phyloP scores from a whole-genome alignment of 2,329 filamentous ascomycete genomes.

The Didymella lethalis region DNA sequence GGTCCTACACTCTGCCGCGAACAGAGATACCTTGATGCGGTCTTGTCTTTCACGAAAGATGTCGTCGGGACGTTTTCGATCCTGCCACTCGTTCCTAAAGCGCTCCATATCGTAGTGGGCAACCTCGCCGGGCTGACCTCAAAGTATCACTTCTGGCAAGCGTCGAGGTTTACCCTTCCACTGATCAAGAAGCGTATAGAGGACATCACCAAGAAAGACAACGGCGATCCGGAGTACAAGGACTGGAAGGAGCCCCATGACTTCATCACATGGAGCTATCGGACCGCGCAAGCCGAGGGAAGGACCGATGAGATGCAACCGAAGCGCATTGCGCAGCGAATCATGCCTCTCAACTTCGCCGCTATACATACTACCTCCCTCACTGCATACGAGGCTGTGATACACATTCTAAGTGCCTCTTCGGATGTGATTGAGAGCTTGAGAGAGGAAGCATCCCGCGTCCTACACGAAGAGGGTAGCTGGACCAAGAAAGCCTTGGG shows the following conservation, averaged over 20 bases:
- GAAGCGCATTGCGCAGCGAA: conserved; percentile 58
- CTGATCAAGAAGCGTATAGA: conserved; percentile 60
- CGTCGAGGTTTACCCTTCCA: conserved; percentile 55
- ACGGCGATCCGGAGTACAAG: conserved; percentile 53
- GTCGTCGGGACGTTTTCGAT: conserved; percentile 51
- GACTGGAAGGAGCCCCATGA: conserved; percentile 60
- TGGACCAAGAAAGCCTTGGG: conserved; percentile 60
- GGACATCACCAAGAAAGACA: conserved; percentile 55
- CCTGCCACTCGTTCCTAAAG: conserved; percentile 56
- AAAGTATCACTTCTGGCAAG: conserved; percentile 57
- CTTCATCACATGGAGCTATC: conserved; percentile 66
- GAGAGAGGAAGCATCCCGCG: conserved; percentile 54
- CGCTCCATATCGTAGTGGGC: conserved; percentile 61
- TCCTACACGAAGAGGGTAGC: conserved; percentile 45
- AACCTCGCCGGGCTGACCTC: conserved; percentile 57
- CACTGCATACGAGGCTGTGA: conserved; percentile 56
- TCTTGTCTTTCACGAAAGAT: conserved; percentile 60
- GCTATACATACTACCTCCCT: conserved; percentile 66
- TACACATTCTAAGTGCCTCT: conserved; percentile 6
- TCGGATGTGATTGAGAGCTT: conserved; percentile 33
- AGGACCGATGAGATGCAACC: conserved; percentile 57
- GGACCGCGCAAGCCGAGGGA: conserved; percentile 58
- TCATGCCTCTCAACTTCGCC: conserved; percentile 66
- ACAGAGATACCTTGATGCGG: conserved; percentile 56
- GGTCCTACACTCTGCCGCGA: conserved; percentile 57